Base-by-base conservation (phyloP, 2,329 filamentous ascomycete species). In the Mollisiaceae sp. region DNA sequence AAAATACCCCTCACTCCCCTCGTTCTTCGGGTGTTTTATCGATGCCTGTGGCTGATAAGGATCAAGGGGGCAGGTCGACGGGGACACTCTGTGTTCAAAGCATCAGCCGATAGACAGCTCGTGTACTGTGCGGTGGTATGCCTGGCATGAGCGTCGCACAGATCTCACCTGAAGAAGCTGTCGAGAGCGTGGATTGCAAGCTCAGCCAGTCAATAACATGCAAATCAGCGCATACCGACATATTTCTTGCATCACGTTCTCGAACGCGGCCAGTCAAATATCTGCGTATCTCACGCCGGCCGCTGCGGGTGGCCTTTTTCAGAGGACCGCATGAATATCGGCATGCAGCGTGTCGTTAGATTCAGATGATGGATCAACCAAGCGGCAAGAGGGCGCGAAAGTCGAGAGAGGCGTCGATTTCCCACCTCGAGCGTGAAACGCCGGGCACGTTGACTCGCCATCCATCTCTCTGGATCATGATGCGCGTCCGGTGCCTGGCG, bases 281-380 rank as follows among this genome's bases (percentile, higher is more conserved):
- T 45, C 63, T 60, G 41, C 24, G 61, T 39, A 55, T 57, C n/a
- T 50, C 1, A 36, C 55, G 55, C 59, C 62, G 6, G 69, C 64
- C 59, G 68, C 64, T 63, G 69, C 65, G 54, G 62, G 64, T 57
- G 60, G 65, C 67, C 60, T 62, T 62, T 59, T 65, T 56, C 52
- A 65, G 47, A 58, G 22, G 61, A 57, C 60, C 68, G 72, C 72
- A 73, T 73, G 68, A 72, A 72, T 72, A 61, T 70, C 65, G 57
- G 64, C 65, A 65, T 72, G 69, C 70, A 70, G 64, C 63, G 62
- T 58, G 62, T 58, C 65, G 45, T 67, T 69, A 67, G 65, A 54
- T 50, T 38, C 36, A 55, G 59, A 57, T 22, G 55, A 57, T 38
- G 22, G 50, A n/a, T 22, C 43, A 22, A 4, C 20, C n/a, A 50